Conservation (phyloP, 345 rosid genomes). For the Eucalyptus virginea region DNA sequence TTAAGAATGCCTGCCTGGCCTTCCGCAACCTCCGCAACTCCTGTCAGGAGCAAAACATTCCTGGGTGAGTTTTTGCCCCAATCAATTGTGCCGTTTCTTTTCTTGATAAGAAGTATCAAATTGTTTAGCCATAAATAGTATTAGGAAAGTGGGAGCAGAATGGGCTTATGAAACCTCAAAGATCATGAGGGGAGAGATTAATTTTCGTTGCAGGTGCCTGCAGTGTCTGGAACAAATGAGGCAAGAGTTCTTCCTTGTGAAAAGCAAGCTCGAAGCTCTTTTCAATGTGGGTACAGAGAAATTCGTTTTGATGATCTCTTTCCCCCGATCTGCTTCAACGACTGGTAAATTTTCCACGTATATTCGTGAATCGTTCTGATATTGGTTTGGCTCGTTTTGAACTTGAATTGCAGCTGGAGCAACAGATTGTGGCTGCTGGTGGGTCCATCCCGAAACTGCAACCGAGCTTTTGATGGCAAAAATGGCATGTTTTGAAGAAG, state of each 20-base stretch:
- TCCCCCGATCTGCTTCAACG: not conserved
- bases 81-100: not conserved
- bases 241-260: conserved; percentile 63
- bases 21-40: conserved; percentile 38
- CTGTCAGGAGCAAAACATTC: conserved; percentile 63
- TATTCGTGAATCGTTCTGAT: not conserved
- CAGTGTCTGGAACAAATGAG: conserved; percentile 75
- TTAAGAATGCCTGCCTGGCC: conserved; percentile 66
- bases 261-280: conserved; percentile 70
- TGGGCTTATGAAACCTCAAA: not conserved
- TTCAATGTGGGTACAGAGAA: conserved; percentile 37
- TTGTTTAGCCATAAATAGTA: not conserved
- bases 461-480: not conserved
- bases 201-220: conserved; percentile 39
- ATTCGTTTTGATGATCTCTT: not conserved
- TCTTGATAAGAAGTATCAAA: not conserved
- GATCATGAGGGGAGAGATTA: not conserved
- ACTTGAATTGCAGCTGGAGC: conserved; percentile 58
- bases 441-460: conserved; percentile 38
- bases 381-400: not conserved
- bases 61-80: conserved; percentile 35
- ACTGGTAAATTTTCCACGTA: not conserved
- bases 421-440: conserved; percentile 79
- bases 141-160: not conserved
- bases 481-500: not conserved